Evolutionary conservation across 2,329 filamentous ascomycete species (phyloP).

Genomic region (Epichloe bromicola): DNA sequence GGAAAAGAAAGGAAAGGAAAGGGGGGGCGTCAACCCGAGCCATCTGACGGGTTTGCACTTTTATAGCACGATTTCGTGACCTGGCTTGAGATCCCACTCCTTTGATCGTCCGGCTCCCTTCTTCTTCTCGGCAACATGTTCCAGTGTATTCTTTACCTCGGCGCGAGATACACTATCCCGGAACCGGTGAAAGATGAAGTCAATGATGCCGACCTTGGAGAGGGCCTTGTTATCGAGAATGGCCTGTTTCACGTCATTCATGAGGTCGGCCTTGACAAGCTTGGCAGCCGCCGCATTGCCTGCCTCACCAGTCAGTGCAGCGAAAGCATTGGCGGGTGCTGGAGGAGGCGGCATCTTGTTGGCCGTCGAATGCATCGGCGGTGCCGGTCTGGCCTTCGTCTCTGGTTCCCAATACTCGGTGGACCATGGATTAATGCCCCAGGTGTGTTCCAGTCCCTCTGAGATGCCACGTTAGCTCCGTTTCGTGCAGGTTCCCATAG

Average conservation of each 20-base stretch:
- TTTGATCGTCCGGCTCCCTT: conserved; percentile 23
- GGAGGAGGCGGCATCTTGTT: conserved; percentile 22
- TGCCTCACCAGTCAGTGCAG: conserved; percentile 16
- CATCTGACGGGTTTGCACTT: background rate
- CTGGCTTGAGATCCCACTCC: conserved; percentile 27
- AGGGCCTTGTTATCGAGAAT: conserved; percentile 27
- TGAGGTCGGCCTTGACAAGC: conserved; percentile 25
- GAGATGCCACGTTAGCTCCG: background rate
- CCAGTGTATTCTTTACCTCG: conserved; percentile 30
- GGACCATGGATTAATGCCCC: conserved; percentile 71
- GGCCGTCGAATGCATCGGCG: conserved; percentile 6
- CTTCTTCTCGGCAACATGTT: conserved; percentile 27
- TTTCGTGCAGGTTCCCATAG: background rate
- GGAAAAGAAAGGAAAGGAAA: background rate
- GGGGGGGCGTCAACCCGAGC: background rate
- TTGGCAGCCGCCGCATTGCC: conserved; percentile 11
- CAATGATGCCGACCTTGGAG: conserved; percentile 28
- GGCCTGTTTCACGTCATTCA: conserved; percentile 28
- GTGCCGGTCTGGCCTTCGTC: conserved; percentile 16
- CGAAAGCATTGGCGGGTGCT: conserved; percentile 23
- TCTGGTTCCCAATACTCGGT: conserved; percentile 60
- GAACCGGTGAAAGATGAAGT: conserved; percentile 27
- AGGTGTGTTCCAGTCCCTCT: conserved; percentile 36
- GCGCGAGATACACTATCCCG: conserved; percentile 22
- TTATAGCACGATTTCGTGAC: conserved; percentile 22